Evolutionary conservation across 768 basidiomycete genomes (phyloP).

Genomic region (Crucibulum laeve): DNA sequence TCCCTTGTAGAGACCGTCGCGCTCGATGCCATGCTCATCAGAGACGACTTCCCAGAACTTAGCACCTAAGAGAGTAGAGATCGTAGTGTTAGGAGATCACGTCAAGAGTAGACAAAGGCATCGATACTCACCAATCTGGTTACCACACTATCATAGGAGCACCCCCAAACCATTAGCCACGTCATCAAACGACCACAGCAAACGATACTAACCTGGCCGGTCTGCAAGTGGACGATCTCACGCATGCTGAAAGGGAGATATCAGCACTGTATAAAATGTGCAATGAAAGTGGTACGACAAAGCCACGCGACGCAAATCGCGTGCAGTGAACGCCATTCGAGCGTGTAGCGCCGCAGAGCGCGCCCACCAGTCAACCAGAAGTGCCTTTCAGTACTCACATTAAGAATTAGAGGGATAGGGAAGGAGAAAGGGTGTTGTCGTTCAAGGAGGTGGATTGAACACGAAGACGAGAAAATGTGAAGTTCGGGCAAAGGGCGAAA

Average conservation of each 20-base stretch:
- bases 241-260: conserved; percentile 69
- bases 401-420: conserved; percentile 28
- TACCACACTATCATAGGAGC: conserved; percentile 72
- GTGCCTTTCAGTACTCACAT: conserved; percentile 30
- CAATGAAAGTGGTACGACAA: conserved; percentile 44
- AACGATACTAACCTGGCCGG: conserved; percentile 80
- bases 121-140: conserved; percentile 86
- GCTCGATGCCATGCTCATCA: conserved; percentile 95
- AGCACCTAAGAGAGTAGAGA: conserved; percentile 53
- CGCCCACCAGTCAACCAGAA: conserved; percentile 12
- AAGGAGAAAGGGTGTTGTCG: conserved; percentile 31
- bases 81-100: conserved; percentile 11
- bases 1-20: conserved; percentile 92
- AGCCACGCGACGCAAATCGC: conserved; percentile 30
- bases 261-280: conserved; percentile 21
- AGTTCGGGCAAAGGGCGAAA: conserved; percentile 34
- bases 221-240: conserved; percentile 99
- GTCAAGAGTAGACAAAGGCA: conserved; percentile 11
- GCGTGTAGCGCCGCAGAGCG: conserved; percentile 13
- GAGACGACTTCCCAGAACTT: conserved; percentile 98
- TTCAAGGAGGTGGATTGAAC: conserved; percentile 39
- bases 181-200: conserved; percentile 2
- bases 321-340: conserved; percentile 10
- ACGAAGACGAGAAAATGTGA: conserved; percentile 42
- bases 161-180: conserved; percentile 14